Evolutionary conservation across 2,329 filamentous ascomycete species (phyloP).

Genomic region (Drechslera avenae): DNA sequence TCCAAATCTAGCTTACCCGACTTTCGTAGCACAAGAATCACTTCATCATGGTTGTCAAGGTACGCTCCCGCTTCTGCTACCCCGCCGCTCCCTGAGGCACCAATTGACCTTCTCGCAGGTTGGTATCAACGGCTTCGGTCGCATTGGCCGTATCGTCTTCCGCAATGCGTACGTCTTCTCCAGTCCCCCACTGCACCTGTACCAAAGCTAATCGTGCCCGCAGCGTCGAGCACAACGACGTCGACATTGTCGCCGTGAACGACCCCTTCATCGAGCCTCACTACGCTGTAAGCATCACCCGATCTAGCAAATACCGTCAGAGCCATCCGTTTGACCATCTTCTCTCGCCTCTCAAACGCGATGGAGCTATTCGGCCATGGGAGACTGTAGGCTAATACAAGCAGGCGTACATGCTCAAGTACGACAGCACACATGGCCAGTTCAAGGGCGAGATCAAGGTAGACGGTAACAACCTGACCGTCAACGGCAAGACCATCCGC

Average conservation of each 20-base stretch:
- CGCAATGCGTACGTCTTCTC: constrained; percentile 77
- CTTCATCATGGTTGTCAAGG: constrained; percentile 56
- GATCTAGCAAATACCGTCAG: not conserved
- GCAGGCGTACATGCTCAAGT: constrained; percentile 99
- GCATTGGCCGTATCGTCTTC: constrained; percentile 99
- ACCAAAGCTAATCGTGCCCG: constrained; percentile 28
- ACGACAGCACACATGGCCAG: constrained; percentile 93
- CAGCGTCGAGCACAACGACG: constrained; percentile 81
- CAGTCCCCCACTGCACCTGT: constrained; percentile 1
- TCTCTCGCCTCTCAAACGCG: no score
- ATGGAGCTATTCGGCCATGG: not conserved
- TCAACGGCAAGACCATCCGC: constrained; percentile 94
- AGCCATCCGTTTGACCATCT: not conserved
- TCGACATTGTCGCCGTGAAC: constrained; percentile 96
- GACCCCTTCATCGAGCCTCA: constrained; percentile 98
- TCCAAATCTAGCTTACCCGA: constrained; percentile 19
- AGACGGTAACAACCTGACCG: constrained; percentile 72
- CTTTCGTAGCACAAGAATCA: constrained; percentile 28
- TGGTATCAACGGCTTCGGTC: constrained; percentile 99
- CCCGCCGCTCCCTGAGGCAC: constrained; percentile 24
- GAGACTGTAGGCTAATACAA: constrained; percentile 35
- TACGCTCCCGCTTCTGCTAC: constrained; percentile 31
- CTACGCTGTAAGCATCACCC: constrained; percentile 80
- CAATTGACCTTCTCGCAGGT: constrained; percentile 61
- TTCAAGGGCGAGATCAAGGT: constrained; percentile 92